Percentiles rank a stretch among this genome's conserved stretches.
Conservation (phyloP, 257 asterid species). For the Plantago elongata region DNA sequence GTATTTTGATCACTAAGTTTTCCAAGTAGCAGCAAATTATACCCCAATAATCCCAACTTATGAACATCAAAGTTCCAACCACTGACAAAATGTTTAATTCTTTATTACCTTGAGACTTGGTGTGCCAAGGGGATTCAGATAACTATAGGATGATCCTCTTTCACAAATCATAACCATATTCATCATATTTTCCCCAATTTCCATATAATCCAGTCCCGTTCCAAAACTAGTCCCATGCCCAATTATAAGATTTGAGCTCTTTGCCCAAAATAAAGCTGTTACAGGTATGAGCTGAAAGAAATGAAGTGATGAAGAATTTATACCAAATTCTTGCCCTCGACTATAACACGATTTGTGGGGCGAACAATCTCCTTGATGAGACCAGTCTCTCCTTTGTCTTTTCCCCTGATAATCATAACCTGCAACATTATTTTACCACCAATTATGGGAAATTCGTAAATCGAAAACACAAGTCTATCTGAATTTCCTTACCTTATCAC, state of each 20-base stretch:
- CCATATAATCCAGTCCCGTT: too few species aligned
- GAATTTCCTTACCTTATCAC: constrained; percentile 70
- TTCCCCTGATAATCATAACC: constrained; percentile 93
- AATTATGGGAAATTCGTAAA: background rate
- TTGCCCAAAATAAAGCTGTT: too few species aligned
- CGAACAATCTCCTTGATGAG: constrained; percentile 65
- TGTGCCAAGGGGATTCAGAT: background rate
- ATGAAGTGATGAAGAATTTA: too few species aligned
- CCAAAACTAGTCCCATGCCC: too few species aligned
- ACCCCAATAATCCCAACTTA: background rate
- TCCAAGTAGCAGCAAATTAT: too few species aligned
- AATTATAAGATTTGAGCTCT: too few species aligned
- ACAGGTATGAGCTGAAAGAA: too few species aligned
- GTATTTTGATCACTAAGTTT: too few species aligned
- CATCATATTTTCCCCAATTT: too few species aligned
- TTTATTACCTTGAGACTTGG: background rate
- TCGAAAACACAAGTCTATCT: background rate
- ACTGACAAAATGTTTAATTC: background rate
- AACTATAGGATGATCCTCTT: too few species aligned
- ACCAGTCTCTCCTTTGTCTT: constrained; percentile 95
- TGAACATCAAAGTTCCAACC: background rate
- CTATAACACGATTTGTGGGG: constrained; percentile 84
- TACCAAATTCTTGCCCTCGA: constrained; percentile 88
- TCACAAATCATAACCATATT: too few species aligned
- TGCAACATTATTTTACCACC: constrained; percentile 20